These are phyloP conservation scores for Entoloma clypeatum DNA, from an alignment of 1,284 basidiomycete genomes.

Conservation along the genomic window DNA sequence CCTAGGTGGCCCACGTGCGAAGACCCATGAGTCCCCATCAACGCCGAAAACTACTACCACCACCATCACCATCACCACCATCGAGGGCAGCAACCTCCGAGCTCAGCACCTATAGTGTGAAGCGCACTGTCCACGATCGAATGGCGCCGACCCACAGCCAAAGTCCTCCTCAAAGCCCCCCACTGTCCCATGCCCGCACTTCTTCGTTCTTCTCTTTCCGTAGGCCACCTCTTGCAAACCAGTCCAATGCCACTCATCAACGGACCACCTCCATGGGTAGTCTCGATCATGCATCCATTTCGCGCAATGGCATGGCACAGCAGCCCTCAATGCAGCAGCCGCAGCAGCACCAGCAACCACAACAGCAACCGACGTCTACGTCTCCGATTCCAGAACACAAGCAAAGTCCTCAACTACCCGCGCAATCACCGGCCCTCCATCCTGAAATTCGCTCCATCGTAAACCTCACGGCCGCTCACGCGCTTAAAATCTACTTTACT, in stretches of 20 bases:
- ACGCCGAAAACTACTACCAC: conserved; percentile 12
- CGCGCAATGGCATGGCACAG: conserved; percentile 6
- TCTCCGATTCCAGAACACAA: conserved; percentile 10
- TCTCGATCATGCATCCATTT: conserved; percentile 5
- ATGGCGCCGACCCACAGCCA: conserved; percentile 14
- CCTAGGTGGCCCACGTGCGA: conserved; percentile 2
- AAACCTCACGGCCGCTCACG: conserved; percentile 62
- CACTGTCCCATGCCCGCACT: conserved; percentile 18
- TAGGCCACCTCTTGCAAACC: conserved; percentile 11
- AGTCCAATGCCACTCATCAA: conserved; percentile 10
- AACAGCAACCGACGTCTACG: conserved; percentile 4
- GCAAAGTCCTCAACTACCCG: conserved; percentile 14
- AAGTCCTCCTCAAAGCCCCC: conserved; percentile 18
- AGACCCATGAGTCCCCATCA: conserved; percentile 10
- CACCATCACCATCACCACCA: no score
- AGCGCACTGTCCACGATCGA: background rate
- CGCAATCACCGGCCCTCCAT: conserved; percentile 42
- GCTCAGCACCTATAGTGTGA: conserved; percentile 1
- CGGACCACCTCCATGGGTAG: conserved; percentile 15
- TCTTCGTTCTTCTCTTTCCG: conserved; percentile 24
- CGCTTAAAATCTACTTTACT: conserved; percentile 78
- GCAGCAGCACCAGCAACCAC: conserved; percentile 8
- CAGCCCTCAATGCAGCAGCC: background rate
- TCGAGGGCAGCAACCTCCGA: background rate
- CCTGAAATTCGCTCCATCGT: conserved; percentile 77